Evolutionary conservation across 495 filamentous ascomycete species (phyloP), one percentile per base, ranked within the genome.

Genomic region (Penicillium cosmopolitanum): DNA sequence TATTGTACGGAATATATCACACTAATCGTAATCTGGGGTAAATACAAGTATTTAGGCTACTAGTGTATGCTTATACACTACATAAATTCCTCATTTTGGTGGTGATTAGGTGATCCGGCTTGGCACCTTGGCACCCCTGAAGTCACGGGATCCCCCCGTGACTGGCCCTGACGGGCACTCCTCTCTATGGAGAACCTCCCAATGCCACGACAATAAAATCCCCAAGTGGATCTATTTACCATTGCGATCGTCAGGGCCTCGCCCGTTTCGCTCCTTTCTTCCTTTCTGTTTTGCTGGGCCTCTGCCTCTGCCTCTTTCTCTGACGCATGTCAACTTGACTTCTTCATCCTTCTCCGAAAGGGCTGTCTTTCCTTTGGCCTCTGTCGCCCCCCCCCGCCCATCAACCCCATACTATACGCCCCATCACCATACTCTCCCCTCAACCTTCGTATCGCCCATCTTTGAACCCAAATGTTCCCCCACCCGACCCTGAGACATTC

Each of bases 281-380:
- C 42, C 23, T 23, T 23, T 44, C 42, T 44, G 7, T 44, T 16
- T 44, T 44, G n/a, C 16, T 18, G 16, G 40, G n/a, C 15, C 19
- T 21, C 19, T 43, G 40, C n/a, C 40, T 13, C 4, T 44, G 18
- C 46, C 21, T 12, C 46, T 28, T 11, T 11, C 53, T 62, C 50
- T 63, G 15, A 38, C 34, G 34, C 34, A 36, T 38, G 36, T 38
- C 36, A 38, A 44, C 42, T 44, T 44, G 40, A 56, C 38, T 51
- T 53, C 53, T 57, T 19, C 48, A 46, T 50, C 50, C 23, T 18
- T 25, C 13, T 28, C 56, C 21, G 23, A 35, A 40, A 62, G 72
- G 74, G 72, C 72, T 75, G 74, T 75, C 74, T 70, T 70, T 77
- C 74, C 73, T 77, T 76, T 68, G 58, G 60, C 67, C 60, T 66